These are phyloP conservation scores for Nannochloris sp. DNA, from an alignment of 139 green algal genomes.

Conservation along the genomic window DNA sequence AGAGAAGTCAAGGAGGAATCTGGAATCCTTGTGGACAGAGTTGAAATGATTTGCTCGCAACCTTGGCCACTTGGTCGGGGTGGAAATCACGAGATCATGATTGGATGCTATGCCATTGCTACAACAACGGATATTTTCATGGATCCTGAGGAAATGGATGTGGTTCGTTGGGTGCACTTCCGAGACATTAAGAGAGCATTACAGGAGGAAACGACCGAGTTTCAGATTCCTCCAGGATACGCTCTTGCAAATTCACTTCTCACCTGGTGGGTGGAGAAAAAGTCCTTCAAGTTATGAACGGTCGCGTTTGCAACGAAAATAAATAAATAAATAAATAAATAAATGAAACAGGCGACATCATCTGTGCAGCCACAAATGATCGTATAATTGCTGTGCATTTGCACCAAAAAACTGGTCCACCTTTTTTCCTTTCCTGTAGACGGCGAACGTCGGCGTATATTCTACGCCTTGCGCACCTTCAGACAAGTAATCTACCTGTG, in stretches of 20 bases:
- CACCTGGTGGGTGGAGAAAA: slow-evolving; percentile 40
- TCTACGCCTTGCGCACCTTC: slow-evolving; percentile 35
- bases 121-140: slow-evolving; percentile 41
- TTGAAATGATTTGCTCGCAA: slow-evolving; percentile 47
- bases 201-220: slow-evolving; percentile 21
- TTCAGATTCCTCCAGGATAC: slow-evolving; percentile 64
- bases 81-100: slow-evolving; percentile 77
- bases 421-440: slow-evolving; percentile 46
- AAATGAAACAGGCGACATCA: background rate
- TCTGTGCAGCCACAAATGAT: slow-evolving; percentile 27
- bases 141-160: slow-evolving; percentile 67
- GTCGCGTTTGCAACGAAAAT: background rate
- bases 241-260: slow-evolving; percentile 78
- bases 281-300: background rate
- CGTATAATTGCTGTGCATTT: slow-evolving; percentile 26
- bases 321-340: background rate
- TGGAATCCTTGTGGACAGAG: slow-evolving; percentile 28
- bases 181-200: background rate
- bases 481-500: slow-evolving; percentile 60
- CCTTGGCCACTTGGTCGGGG: slow-evolving; percentile 63
- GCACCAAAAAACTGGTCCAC: slow-evolving; percentile 38
- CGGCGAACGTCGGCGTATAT: slow-evolving; percentile 57
- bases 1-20: slow-evolving; percentile 63
- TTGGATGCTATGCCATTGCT: slow-evolving; percentile 70
- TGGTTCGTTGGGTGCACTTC: slow-evolving; percentile 49